A percentile compares a stretch with the other conserved stretches of the same genome.
phyloP scores from a whole-genome alignment of 2,329 filamentous ascomycete species.

The Pochonia chlamydosporia region DNA sequence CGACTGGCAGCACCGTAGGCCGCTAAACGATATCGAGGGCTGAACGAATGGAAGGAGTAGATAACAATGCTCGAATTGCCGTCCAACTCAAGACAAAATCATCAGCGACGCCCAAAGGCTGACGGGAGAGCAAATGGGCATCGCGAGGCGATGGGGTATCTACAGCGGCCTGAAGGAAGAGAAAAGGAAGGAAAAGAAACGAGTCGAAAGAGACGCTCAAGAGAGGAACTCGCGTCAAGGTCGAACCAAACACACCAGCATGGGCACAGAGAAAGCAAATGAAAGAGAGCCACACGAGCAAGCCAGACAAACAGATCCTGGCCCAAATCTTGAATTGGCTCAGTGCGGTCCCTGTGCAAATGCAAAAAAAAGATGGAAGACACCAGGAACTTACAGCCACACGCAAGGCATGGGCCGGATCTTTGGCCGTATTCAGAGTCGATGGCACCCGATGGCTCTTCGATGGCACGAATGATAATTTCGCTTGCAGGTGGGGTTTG shows the following conservation, averaged over 20 bases:
- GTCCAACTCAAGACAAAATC: conserved; percentile 3
- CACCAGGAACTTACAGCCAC: background rate
- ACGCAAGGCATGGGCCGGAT: background rate
- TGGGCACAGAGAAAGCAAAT: conserved; percentile 4
- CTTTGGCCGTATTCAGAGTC: background rate
- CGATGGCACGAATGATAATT: conserved; percentile 11
- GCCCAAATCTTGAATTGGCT: too few species aligned
- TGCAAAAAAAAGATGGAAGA: too few species aligned
- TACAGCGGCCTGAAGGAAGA: background rate
- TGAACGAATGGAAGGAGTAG: conserved; percentile 5
- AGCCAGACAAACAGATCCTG: too few species aligned
- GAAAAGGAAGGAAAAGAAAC: conserved; percentile 5
- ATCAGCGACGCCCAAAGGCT: conserved; percentile 11
- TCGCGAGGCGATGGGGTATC: conserved; percentile 11
- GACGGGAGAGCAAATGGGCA: conserved; percentile 11
- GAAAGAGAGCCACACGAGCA: too few species aligned
- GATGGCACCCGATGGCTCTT: background rate
- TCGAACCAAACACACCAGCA: background rate
- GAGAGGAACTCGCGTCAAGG: background rate
- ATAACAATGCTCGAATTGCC: background rate
- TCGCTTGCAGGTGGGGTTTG: conserved; percentile 13
- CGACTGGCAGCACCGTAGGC: background rate
- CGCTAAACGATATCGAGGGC: background rate
- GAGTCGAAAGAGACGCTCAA: background rate
- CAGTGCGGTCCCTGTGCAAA: too few species aligned